These are phyloP conservation scores for Cadophora sp. DNA, from an alignment of 2,329 filamentous ascomycete genomes.

Conservation along the genomic window DNA sequence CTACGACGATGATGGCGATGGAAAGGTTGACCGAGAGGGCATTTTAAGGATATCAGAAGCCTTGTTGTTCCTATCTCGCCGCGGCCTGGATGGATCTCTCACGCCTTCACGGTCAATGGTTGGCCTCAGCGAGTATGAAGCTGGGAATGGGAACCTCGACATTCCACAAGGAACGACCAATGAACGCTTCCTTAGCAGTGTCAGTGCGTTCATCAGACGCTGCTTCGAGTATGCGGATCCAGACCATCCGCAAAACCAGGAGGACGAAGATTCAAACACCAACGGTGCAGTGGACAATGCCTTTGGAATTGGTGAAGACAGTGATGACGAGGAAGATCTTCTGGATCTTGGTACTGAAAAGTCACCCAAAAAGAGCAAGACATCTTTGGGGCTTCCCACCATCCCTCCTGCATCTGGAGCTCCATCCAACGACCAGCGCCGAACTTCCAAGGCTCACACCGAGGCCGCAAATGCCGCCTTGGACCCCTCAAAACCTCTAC, in stretches of 20 bases:
- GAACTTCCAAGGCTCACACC: slow-evolving; percentile 68
- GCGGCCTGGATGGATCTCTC: slow-evolving; percentile 80
- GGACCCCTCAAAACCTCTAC: slow-evolving; percentile 89
- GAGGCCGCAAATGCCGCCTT: slow-evolving; percentile 88
- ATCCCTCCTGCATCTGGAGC: slow-evolving; percentile 31
- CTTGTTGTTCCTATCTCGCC: slow-evolving; percentile 86
- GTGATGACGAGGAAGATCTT: slow-evolving; percentile 66
- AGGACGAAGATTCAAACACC: slow-evolving; percentile 46
- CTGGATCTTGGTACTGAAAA: slow-evolving; percentile 59
- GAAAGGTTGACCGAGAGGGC: slow-evolving; percentile 91
- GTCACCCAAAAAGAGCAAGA: slow-evolving; percentile 50
- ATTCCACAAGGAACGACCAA: slow-evolving; percentile 67
- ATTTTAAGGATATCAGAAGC: slow-evolving; percentile 95
- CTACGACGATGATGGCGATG: slow-evolving; percentile 91
- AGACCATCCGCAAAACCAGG: slow-evolving; percentile 72
- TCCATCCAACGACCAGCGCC: slow-evolving; percentile 36
- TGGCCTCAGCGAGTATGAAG: slow-evolving; percentile 55
- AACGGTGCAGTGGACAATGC: slow-evolving; percentile 53
- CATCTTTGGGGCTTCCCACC: slow-evolving; percentile 37
- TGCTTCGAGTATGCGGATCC: slow-evolving; percentile 99
- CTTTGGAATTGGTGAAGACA: slow-evolving; percentile 80
- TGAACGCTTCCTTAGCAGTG: slow-evolving; percentile 88
- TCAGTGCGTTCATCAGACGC: slow-evolving; percentile 92
- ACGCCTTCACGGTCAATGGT: slow-evolving; percentile 68
- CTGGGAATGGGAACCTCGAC: slow-evolving; percentile 44